phyloP scores from a whole-genome alignment of 2,329 filamentous ascomycete species.

The Hymenoscyphus linearis region DNA sequence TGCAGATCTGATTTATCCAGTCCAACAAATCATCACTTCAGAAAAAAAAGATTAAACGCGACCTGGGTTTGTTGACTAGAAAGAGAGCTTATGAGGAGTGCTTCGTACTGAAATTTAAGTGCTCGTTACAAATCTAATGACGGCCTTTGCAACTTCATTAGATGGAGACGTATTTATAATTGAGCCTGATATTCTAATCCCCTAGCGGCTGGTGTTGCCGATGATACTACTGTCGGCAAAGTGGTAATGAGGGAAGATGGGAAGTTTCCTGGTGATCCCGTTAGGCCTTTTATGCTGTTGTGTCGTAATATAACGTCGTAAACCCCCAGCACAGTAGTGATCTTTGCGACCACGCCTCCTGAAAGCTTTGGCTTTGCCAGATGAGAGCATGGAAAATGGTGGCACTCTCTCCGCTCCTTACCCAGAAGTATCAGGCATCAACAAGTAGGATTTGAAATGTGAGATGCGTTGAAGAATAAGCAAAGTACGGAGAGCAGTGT shows the following conservation, averaged over 20 bases:
- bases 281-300: constrained; percentile 8
- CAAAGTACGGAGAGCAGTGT: constrained; percentile 4
- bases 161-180: neutral
- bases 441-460: neutral
- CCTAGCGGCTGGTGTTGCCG: neutral
- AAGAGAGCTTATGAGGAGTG: neutral
- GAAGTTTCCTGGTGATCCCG: neutral
- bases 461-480: neutral
- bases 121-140: neutral
- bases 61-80: neutral
- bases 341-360: constrained; percentile 4
- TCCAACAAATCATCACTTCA: neutral
- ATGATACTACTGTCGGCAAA: neutral
- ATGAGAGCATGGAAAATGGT: constrained; percentile 5
- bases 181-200: neutral
- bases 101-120: neutral
- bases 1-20: neutral
- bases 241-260: neutral
- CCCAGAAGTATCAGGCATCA: neutral
- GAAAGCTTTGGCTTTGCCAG: constrained; percentile 3
- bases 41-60: neutral
- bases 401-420: neutral
- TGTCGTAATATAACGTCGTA: neutral
- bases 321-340: neutral
- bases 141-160: neutral